These are phyloP conservation scores for Floccularia luteovirens DNA, from an alignment of 768 basidiomycete genomes.

Conservation along the genomic window DNA sequence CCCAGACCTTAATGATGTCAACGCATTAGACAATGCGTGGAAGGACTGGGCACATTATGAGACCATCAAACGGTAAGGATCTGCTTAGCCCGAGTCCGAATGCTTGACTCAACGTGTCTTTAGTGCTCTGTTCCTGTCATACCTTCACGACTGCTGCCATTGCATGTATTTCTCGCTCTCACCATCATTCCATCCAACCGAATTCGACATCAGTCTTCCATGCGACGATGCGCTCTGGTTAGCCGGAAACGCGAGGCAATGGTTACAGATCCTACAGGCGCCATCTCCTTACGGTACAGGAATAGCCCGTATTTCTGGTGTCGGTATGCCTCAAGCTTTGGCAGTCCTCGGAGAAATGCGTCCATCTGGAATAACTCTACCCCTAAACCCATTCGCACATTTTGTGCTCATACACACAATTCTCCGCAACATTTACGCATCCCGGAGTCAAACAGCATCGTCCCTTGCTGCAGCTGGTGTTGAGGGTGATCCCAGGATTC, in stretches of 20 bases:
- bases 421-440: slow-evolving; percentile 30
- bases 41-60: slow-evolving; percentile 50
- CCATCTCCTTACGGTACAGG: slow-evolving; percentile 34
- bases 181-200: slow-evolving; percentile 37
- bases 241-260: slow-evolving; percentile 38
- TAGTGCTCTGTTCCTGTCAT: slow-evolving; percentile 41
- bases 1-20: slow-evolving; percentile 26
- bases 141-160: slow-evolving; percentile 50
- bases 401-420: slow-evolving; percentile 40
- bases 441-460: slow-evolving; percentile 10
- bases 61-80: slow-evolving; percentile 44
- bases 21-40: slow-evolving; percentile 37
- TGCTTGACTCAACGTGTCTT: neutral
- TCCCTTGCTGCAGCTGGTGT: too few relatives aligned
- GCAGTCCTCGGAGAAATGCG: slow-evolving; percentile 23
- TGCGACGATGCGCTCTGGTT: slow-evolving; percentile 51
- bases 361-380: slow-evolving; percentile 16
- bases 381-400: slow-evolving; percentile 32
- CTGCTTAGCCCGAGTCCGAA: slow-evolving; percentile 2
- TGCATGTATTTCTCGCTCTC: slow-evolving; percentile 44
- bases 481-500: neutral
- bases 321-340: slow-evolving; percentile 29
- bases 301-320: slow-evolving; percentile 23
- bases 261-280: slow-evolving; percentile 32
- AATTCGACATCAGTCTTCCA: slow-evolving; percentile 45